Percentiles rank a stretch among this genome's conserved stretches.
Evolutionary conservation across 768 basidiomycete species (phyloP).

Genomic region (Leccinum boreale): DNA sequence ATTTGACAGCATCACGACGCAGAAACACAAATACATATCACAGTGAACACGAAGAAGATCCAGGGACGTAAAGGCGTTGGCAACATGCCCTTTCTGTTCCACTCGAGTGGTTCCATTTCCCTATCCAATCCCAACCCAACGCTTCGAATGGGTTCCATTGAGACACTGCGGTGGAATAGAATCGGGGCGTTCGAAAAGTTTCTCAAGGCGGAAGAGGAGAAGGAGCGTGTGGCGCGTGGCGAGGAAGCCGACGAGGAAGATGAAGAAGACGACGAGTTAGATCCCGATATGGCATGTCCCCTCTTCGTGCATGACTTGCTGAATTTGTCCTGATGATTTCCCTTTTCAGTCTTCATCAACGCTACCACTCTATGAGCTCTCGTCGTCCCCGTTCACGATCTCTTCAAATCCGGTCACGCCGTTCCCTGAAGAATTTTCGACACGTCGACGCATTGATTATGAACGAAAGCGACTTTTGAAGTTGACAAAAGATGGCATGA

Average conservation of each 20-base stretch:
- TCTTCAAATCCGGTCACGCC: conserved; percentile 32
- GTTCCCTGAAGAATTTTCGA: conserved; percentile 25
- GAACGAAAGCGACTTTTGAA: conserved; percentile 27
- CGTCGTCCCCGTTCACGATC: conserved; percentile 22
- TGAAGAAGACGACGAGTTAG: conserved; percentile 26
- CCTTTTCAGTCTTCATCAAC: conserved; percentile 25
- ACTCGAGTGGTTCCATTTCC: conserved; percentile 42
- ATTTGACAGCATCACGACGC: conserved; percentile 49
- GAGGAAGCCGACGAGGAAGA: conserved; percentile 18
- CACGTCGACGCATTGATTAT: conserved; percentile 30
- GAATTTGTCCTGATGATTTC: neutral
- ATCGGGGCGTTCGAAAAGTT: conserved; percentile 27
- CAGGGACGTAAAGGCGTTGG: conserved; percentile 54
- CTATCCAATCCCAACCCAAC: conserved; percentile 21
- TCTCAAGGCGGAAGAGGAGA: conserved; percentile 27
- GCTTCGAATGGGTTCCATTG: conserved; percentile 21
- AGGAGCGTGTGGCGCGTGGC: conserved; percentile 19
- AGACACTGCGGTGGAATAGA: conserved; percentile 30
- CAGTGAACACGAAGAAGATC: conserved; percentile 51
- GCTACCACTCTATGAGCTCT: conserved; percentile 24
- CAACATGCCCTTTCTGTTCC: conserved; percentile 61
- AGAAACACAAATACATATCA: conserved; percentile 55
- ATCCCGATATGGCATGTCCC: conserved; percentile 27
- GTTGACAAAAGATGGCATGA: conserved; percentile 29
- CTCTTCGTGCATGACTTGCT: neutral